A percentile compares a stretch with the other conserved stretches of the same genome.
phyloP scores from a whole-genome alignment of 129 eudicot genomes.

The Apium graveolens region DNA sequence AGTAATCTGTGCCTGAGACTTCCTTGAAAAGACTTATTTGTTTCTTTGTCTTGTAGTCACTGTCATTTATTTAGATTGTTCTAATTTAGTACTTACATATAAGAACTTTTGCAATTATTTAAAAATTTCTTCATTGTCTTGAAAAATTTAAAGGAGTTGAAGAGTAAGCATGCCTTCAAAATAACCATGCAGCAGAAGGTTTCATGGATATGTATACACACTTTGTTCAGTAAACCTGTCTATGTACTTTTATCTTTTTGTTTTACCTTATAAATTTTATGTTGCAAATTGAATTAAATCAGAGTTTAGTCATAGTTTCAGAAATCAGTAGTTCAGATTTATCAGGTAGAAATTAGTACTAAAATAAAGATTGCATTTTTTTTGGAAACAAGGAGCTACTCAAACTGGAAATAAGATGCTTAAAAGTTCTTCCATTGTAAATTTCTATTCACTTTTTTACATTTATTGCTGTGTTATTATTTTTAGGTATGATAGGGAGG shows the following conservation, averaged over 20 bases:
- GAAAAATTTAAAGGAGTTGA: not conserved
- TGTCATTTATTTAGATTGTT: not conserved
- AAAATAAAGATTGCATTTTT: not conserved
- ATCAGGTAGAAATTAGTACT: not conserved
- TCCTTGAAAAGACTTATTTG: not conserved
- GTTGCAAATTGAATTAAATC: not conserved
- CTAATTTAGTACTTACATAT: not conserved
- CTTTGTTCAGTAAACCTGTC: not conserved
- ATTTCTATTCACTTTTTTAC: not conserved
- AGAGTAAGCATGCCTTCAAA: not conserved
- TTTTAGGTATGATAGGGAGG: slow-evolving; percentile 66
- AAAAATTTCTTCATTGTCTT: no score
- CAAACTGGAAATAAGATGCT: not conserved
- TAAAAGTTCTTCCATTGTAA: not conserved
- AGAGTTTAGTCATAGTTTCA: not conserved
- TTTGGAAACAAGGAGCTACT: not conserved
- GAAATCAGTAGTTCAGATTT: not conserved
- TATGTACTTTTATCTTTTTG: not conserved
- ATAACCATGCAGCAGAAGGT: not conserved
- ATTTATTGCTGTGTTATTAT: slow-evolving; percentile 4
- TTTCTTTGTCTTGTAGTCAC: not conserved
- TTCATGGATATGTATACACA: not conserved
- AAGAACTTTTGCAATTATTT: not conserved
- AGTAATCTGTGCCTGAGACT: not conserved
- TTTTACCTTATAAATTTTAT: no score